These are phyloP conservation scores for Fagopyrum homotropicum DNA, from an alignment of 148 eudicot species.

Conservation along the genomic window DNA sequence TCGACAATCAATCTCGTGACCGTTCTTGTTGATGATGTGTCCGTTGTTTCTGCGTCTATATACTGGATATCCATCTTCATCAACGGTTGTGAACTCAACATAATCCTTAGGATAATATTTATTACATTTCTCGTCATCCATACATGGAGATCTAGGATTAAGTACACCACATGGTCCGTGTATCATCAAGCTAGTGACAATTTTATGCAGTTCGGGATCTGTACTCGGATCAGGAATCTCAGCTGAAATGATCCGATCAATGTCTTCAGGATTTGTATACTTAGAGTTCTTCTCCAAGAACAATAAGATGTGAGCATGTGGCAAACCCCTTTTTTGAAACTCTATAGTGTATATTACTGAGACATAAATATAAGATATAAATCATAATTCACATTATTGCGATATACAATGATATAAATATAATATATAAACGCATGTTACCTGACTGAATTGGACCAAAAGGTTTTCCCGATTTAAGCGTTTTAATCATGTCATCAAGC, in stretches of 20 bases:
- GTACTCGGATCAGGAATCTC: not conserved
- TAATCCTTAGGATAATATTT: slow-evolving; percentile 10
- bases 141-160: not conserved
- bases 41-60: slow-evolving; percentile 9
- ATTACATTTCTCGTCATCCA: not conserved
- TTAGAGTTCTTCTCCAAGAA: not conserved
- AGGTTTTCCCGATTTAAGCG: too few relatives aligned
- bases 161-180: slow-evolving; percentile 1
- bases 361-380: too few relatives aligned
- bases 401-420: too few relatives aligned
- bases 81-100: not conserved
- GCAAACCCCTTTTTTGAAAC: slow-evolving; percentile 12
- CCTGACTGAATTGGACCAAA: too few relatives aligned
- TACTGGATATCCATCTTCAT: slow-evolving; percentile 1
- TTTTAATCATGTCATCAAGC: not conserved
- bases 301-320: not conserved
- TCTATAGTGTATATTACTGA: slow-evolving; percentile 2
- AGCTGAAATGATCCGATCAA: not conserved
- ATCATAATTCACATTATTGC: too few relatives aligned
- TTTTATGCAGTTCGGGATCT: not conserved
- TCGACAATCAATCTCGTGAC: not conserved
- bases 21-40: slow-evolving; percentile 13
- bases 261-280: not conserved
- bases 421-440: too few relatives aligned
- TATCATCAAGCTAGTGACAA: not conserved